A percentile compares a stretch with the other conserved stretches of the same genome.
Evolutionary conservation across 768 basidiomycete species (phyloP).

Genomic region (Galerina marginata): DNA sequence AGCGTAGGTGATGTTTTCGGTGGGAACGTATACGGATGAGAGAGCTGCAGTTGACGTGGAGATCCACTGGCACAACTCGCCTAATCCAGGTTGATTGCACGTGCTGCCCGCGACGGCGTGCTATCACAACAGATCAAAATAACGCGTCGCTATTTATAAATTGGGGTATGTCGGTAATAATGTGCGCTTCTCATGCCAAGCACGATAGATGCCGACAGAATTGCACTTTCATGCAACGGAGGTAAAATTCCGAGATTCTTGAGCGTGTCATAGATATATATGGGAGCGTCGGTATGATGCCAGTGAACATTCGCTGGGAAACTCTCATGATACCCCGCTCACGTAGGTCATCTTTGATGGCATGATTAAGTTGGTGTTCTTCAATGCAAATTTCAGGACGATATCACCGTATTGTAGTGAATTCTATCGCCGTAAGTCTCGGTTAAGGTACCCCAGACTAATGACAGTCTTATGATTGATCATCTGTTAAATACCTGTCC

Average conservation of each 20-base stretch:
- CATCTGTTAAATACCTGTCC: too few species aligned
- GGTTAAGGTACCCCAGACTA: too few species aligned
- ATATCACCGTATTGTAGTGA: too few species aligned
- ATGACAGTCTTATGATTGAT: too few species aligned
- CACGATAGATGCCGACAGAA: neutral
- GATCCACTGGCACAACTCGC: constrained; percentile 13
- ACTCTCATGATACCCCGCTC: too few species aligned
- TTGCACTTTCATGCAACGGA: neutral
- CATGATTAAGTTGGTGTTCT: too few species aligned
- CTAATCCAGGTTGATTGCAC: constrained; percentile 20
- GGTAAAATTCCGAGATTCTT: constrained; percentile 8
- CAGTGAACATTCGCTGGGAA: too few species aligned
- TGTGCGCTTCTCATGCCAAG: constrained; percentile 4
- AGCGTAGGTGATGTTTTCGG: constrained; percentile 16
- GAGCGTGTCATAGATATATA: neutral
- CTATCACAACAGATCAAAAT: neutral
- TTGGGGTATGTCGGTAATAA: neutral
- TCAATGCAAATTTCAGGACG: too few species aligned
- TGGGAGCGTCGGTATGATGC: too few species aligned
- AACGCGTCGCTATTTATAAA: neutral
- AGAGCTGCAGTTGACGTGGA: constrained; percentile 28
- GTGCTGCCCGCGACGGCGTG: constrained; percentile 15
- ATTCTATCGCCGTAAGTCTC: too few species aligned
- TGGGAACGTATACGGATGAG: constrained; percentile 12
- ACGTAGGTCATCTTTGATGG: too few species aligned